Base-by-base conservation (phyloP, 2,329 filamentous ascomycete species). In the Verruconis gallopava region DNA sequence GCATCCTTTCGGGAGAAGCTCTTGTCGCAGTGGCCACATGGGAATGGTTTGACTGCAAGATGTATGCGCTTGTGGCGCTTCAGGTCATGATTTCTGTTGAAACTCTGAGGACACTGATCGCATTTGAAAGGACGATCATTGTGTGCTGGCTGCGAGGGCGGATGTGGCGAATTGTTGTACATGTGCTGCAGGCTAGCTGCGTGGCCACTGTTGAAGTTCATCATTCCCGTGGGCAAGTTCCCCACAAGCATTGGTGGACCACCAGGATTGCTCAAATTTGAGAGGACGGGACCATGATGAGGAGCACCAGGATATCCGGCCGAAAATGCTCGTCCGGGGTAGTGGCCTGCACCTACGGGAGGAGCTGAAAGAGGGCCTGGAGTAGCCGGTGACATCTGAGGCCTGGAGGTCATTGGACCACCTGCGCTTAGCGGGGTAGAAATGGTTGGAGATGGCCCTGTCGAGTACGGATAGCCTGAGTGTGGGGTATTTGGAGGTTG, bases 41-140 rank as follows among this genome's bases (percentile, higher is more conserved):
- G 88, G 59, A 89, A 96, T 0, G 91, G 91, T 68, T 98, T 98
- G 32, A 96, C 85, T 0, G 86, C 84, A 44, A 96, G 64, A 61
- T 98, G 91, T 45, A 96, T 96, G 38, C 86, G 71, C 68, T 94
- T 94, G 60, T 98, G 91, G 40, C 91, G 75, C 64, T 98, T 98
- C 52, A 96, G 62, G 55, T 96, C 91, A 56, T 96, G 91, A 50
- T 96, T 96, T 3, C 91, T 73, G 60, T 93, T 96, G 66, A 98
- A 98, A 28, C 84, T 88, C 58, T 93, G 85, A 0, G 83, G 77
- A 55, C 91, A 98, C 56, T 83, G 74, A 51, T 96, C 86, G 58
- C 91, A 98, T 61, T 88, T 88, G 68, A 93, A 96, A 0, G 91
- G 91, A 4, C 89, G 77, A 51, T 96, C 89, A 44, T 81, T 79